phyloP scores from a whole-genome alignment of 2,329 filamentous ascomycete genomes.

The Alternaria sp. region DNA sequence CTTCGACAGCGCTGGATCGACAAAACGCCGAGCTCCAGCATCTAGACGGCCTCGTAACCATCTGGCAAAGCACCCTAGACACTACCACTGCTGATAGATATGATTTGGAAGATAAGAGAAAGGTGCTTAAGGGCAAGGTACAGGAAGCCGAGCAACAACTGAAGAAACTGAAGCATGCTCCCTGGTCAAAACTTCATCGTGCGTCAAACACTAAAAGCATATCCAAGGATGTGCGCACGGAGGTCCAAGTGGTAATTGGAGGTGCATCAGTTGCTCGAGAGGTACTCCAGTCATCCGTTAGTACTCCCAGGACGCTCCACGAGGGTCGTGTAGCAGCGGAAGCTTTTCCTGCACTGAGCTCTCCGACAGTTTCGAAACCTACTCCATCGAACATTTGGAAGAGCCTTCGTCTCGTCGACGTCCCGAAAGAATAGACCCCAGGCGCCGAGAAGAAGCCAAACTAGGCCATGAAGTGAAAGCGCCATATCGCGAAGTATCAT shows the following conservation, averaged over 20 bases:
- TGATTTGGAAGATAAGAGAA: background rate
- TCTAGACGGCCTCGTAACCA: background rate
- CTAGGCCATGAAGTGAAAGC: background rate
- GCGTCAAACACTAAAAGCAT: background rate
- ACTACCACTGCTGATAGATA: background rate
- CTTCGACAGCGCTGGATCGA: background rate
- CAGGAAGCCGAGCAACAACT: background rate
- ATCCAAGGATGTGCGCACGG: background rate
- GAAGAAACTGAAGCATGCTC: background rate
- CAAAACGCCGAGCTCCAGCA: slow-evolving; percentile 4
- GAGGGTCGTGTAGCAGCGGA: background rate
- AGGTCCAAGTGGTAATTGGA: background rate
- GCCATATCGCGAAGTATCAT: background rate
- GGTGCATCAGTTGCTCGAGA: background rate
- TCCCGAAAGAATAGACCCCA: background rate
- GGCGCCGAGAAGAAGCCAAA: background rate
- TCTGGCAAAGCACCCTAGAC: slow-evolving; percentile 2
- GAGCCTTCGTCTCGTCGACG: slow-evolving; percentile 4
- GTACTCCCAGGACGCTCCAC: background rate
- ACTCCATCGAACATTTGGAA: background rate
- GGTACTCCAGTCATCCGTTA: background rate
- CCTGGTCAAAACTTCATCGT: background rate
- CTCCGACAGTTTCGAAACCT: background rate
- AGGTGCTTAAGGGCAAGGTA: background rate
- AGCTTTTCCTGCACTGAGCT: slow-evolving; percentile 4